Evolutionary conservation across 768 basidiomycete species (phyloP), one percentile per base, ranked within the genome.

Genomic region (Boletus subparvulus): DNA sequence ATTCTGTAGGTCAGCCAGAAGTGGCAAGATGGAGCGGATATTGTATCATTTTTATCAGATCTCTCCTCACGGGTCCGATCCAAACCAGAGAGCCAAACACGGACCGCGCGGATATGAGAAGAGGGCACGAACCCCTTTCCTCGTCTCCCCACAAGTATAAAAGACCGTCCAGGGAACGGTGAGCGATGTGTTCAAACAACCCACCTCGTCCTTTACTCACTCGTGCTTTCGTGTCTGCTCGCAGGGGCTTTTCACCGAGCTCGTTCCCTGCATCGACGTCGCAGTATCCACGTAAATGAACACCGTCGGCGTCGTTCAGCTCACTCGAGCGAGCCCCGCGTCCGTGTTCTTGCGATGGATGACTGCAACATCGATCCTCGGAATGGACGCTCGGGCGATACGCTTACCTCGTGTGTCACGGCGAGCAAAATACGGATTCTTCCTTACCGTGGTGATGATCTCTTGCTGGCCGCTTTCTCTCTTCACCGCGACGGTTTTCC

Each of bases 271-370:
- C 73, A 75, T 74, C 77, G 67, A 47, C 52, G 63, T 63, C 61
- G 73, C 52, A 44, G 62, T 9, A 17, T 60, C 70, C 69, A 56
- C 64, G 74, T 71, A 72, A 47, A 30, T 45, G 72, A 73, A 64
- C 61, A 59, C 68, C 37, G 65, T 61, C 59, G 56, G 11, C 48
- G 61, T 60, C 59, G 55, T 57, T 65, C 55, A 46, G 63, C 65
- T 68, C 66, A 52, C 54, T 57, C 56, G 73, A 61, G 65, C 60
- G 59, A 63, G 48, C 56, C 53, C 48, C 49, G 57, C 45, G 58
- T 58, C 68, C 52, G 75, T 76, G 74, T 75, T 85, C 83, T 79
- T 86, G 85, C 85, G 85, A 86, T 86, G 84, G 85, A 86, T 85
- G 84, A 86, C 84, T 86, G 83, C 84, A 81, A 79, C 77, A 78